Conservation (phyloP, 2,329 filamentous ascomycete genomes). For the Colletotrichum viniferum region DNA sequence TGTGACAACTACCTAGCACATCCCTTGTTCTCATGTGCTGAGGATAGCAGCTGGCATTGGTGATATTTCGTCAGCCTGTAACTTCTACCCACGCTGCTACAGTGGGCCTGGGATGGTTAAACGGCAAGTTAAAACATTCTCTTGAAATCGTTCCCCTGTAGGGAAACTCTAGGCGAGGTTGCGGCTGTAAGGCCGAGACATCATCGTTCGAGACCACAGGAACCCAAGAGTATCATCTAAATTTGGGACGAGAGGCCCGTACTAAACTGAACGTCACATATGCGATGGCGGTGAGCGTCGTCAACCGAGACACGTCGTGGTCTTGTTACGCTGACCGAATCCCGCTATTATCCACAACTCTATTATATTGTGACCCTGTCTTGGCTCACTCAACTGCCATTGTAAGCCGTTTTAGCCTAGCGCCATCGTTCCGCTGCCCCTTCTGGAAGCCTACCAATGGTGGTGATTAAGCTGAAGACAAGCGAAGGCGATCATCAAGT, state of each 20-base stretch:
- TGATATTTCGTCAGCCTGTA: background rate
- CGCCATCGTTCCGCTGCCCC: background rate
- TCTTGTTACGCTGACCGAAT: background rate
- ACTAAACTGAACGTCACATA: background rate
- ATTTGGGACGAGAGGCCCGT: background rate
- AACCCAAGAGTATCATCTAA: background rate
- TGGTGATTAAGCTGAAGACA: background rate
- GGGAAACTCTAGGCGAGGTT: background rate
- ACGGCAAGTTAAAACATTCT: background rate
- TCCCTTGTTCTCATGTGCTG: background rate
- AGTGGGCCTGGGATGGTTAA: background rate
- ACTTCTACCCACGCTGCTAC: background rate
- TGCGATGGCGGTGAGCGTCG: background rate
- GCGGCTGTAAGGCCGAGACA: background rate
- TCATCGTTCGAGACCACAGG: background rate
- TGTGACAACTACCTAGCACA: background rate
- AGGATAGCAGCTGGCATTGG: background rate
- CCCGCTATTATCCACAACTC: background rate
- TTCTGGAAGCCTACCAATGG: background rate
- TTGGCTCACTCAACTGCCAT: background rate
- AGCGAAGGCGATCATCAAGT: background rate
- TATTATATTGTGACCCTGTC: background rate
- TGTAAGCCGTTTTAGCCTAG: background rate
- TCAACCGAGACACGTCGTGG: background rate
- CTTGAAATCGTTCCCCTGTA: background rate